phyloP scores from a whole-genome alignment of 2,329 filamentous ascomycete species.

The Beauveria scarabaeidicola region DNA sequence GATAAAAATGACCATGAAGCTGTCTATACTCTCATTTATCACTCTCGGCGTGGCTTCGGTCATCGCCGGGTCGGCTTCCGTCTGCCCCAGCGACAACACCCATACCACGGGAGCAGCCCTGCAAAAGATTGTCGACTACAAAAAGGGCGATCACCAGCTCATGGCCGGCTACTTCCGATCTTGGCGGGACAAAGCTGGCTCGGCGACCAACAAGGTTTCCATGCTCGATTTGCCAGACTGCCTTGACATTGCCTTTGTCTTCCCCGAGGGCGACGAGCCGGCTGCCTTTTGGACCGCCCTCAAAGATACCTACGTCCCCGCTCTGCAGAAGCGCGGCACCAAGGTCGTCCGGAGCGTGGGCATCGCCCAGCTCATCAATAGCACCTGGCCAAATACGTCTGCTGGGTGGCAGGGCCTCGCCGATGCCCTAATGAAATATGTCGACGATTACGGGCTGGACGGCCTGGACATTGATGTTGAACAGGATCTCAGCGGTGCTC shows the following conservation, averaged over 20 bases:
- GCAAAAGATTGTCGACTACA: constrained; percentile 8
- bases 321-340: not conserved
- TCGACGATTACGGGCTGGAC: constrained; percentile 2
- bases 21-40: not conserved
- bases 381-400: not conserved
- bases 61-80: constrained; percentile 1
- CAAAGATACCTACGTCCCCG: constrained; percentile 1
- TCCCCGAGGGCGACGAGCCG: constrained; percentile 1
- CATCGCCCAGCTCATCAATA: not conserved
- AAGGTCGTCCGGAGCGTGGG: constrained; percentile 6
- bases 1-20: not conserved
- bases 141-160: constrained; percentile 6
- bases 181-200: not conserved
- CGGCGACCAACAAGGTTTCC: not conserved
- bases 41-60: not conserved
- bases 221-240: constrained; percentile 11
- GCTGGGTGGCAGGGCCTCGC: constrained; percentile 1
- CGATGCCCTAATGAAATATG: not conserved
- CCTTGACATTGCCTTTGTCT: constrained; percentile 11
- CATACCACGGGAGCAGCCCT: not conserved
- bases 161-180: constrained; percentile 10
- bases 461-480: constrained; percentile 11
- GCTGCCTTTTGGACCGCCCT: not conserved
- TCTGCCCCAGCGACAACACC: constrained; percentile 7
- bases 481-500: not conserved